Base-by-base conservation (phyloP, 2,329 filamentous ascomycete species). In the Claviceps monticola region DNA sequence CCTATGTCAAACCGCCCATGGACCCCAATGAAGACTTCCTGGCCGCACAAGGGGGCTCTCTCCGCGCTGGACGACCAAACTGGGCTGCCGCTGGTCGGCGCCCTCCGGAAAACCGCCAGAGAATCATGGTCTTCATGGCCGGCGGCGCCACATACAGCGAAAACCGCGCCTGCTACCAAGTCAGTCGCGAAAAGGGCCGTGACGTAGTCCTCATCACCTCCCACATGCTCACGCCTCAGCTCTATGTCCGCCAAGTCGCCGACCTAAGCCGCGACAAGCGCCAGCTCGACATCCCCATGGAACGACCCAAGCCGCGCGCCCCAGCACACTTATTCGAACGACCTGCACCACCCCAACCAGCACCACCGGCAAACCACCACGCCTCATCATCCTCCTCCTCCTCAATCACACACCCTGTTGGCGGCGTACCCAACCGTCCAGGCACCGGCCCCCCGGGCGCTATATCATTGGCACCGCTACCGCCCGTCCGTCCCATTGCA, bases 111-210 rank as follows among this genome's bases (percentile, higher is more conserved):
- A 94, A 90, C 57, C 81, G 85, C 50, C 93, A 98, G 65, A 82
- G 93, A 50, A 78, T 97, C 51, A 86, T 98, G 54, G 83, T 97
- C 16, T 97, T 95, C 65, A 84, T 97, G 77, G 93, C 91, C 1
- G 93, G 93, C 47, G 93, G 93, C 45, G 93, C 93, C 19, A 97
- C 93, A 0, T 95, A 91, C 65, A 89, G 88, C 5, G 93, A 98
- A 69, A 79, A 87, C 36, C 82, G 93, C 29, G 78, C 83, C 13
- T 98, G 93, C 69, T 97, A 97, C 64, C 88, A 96, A 61, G 72
- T 91, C 26, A 84, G 87, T 2, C 77, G 82, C 50, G 72, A 81
- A 48, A 81, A 81, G 46, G 81, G 80, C 50, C 81, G 85, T 57
- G 93, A 98, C 59, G 73, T 97, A n/a, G 87, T 94, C 64, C 78